Conservation (phyloP, 108 stramenopile species). For the Cyclotella kingstonii region DNA sequence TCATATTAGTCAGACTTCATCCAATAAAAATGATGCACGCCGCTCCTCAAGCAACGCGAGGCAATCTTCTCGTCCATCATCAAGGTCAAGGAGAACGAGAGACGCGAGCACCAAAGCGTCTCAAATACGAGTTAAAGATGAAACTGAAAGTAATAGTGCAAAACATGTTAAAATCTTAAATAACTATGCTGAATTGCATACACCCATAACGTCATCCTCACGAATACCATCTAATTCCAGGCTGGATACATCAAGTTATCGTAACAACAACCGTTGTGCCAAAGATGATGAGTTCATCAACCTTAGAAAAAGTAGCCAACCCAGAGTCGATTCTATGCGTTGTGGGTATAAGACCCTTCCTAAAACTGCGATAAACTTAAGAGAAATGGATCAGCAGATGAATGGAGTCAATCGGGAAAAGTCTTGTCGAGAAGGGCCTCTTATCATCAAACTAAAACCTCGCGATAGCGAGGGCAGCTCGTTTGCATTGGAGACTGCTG, state of each 20-base stretch:
- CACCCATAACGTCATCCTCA: neutral
- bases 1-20: neutral
- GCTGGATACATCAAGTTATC: too few relatives aligned
- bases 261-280: neutral
- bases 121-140: neutral
- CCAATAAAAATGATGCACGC: neutral
- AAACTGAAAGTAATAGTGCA: neutral
- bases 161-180: neutral
- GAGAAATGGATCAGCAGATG: neutral
- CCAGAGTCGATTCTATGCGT: constrained; percentile 11
- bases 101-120: neutral
- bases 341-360: constrained; percentile 1
- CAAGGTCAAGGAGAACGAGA: neutral
- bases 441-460: constrained; percentile 7
- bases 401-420: neutral
- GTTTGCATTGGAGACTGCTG: constrained; percentile 10
- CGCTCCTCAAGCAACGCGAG: neutral
- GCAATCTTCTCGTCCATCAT: neutral
- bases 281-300: too few relatives aligned
- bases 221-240: neutral
- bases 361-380: neutral
- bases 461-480: neutral
- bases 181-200: neutral
- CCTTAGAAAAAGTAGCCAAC: neutral
- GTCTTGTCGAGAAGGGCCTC: neutral